Evolutionary conservation across 768 basidiomycete species (phyloP), one percentile per base, ranked within the genome.

Genomic region (Rhodotorula toruloides): DNA sequence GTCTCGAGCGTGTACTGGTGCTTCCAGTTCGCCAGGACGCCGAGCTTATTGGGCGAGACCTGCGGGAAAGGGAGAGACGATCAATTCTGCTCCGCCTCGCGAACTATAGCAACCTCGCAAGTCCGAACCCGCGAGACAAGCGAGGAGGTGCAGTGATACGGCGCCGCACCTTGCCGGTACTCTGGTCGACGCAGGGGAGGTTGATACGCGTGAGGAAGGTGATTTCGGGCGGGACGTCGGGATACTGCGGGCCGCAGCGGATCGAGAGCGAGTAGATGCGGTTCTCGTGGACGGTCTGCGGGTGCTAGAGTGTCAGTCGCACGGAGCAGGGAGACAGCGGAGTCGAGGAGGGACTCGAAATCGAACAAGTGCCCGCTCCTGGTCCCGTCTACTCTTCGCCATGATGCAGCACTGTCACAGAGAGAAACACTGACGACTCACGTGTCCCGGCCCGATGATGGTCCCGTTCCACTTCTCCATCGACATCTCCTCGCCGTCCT

Each of bases 391-490:
- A n/a, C n/a, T n/a, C n/a, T n/a, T n/a, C n/a, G n/a, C n/a, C n/a
- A n/a, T n/a, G n/a, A n/a, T n/a, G n/a, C n/a, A n/a, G n/a, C n/a
- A n/a, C n/a, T n/a, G n/a, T n/a, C n/a, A n/a, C n/a, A 10, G 54
- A 50, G 37, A 32, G 42, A 40, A 54, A 93, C 91, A n/a, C n/a
- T n/a, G n/a, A n/a, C n/a, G n/a, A n/a, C n/a, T n/a, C n/a, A n/a
- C n/a, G 79, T 99, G 93, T 57, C 93, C 93, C 39, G 96, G 96
- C 14, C 96, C 96, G 68, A 99, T 91, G 81, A 99, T 93, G 29
- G 96, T 99, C 56, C 96, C 94, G 76, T 96, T 97, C 96, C 96
- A 99, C 78, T 90, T 83, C 80, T 85, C 88, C 93, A 99, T 97
- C 81, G 90, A 81, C 81, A 94, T 88, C 83, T 98, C 96, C 77